phyloP scores from a whole-genome alignment of 208 protist genomes.

The Acanthamoeba rhysodes region DNA sequence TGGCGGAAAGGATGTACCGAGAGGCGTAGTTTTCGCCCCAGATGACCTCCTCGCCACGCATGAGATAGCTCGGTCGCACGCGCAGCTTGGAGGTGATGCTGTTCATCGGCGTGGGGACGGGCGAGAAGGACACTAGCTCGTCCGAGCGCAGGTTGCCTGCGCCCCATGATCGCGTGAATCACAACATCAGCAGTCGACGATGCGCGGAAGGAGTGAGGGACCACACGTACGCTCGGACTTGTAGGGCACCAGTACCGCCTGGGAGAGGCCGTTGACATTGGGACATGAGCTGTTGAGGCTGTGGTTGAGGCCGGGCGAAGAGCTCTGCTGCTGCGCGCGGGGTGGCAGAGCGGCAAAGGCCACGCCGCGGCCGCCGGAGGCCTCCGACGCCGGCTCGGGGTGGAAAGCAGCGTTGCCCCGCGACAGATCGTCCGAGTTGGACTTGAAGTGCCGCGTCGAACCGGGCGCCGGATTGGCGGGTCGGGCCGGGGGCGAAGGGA shows the following conservation, averaged over 20 bases:
- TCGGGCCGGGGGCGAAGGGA: background rate
- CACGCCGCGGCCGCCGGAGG: background rate
- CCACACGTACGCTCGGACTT: constrained; percentile 33
- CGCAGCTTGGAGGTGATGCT: constrained; percentile 13
- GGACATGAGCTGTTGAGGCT: constrained; percentile 13
- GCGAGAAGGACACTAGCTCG: background rate
- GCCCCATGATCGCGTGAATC: too few relatives aligned
- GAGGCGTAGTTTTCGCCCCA: constrained; percentile 33
- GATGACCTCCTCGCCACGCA: constrained; percentile 8
- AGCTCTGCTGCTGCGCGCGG: background rate
- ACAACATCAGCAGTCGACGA: too few relatives aligned
- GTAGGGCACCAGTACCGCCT: background rate
- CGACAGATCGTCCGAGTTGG: constrained; percentile 47
- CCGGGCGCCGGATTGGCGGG: background rate
- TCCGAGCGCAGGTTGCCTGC: background rate
- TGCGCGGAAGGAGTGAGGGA: background rate
- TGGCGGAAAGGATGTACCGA: background rate
- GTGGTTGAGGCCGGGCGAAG: background rate
- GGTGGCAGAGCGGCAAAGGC: background rate
- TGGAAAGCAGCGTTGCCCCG: background rate
- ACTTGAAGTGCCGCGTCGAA: constrained; percentile 33
- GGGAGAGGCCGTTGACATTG: constrained; percentile 2
- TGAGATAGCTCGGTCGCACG: constrained; percentile 8
- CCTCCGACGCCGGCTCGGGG: background rate
- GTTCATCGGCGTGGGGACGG: background rate